Evolutionary conservation across 768 basidiomycete genomes (phyloP), one percentile per base, ranked within the genome.

Genomic region (Kwoniella heveanensis): DNA sequence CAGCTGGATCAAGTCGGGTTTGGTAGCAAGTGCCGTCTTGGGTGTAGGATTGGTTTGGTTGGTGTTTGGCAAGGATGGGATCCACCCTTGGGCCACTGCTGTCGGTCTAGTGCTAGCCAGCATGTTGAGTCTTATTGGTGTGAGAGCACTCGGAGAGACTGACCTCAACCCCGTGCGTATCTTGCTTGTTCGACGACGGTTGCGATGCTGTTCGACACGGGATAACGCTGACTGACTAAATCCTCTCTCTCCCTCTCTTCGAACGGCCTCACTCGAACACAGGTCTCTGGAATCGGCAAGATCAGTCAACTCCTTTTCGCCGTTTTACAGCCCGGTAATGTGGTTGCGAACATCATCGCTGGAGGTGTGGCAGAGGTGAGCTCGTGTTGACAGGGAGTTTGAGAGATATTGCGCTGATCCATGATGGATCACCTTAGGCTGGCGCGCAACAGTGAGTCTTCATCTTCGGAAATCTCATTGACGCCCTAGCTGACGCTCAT

Each of bases 341-440:
- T 96, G 21, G 91, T 96, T n/a, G 95, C 95, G 0, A 98, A 97
- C 74, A 90, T 98, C 73, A 91, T 98, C 49, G 95, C 95, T 1
- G 94, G 94, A 3, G 93, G 92, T 29, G 91, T 96, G n/a, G 89
- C 92, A 1, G 93, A 79, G 39, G 39, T 44, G 69, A 74, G 64
- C 32, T n/a, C n/a, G 9, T 52, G 71, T 37, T n/a, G n/a, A n/a
- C n/a, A n/a, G n/a, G n/a, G n/a, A 32, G 32, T 32, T 6, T 13
- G 15, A 44, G 15, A 44, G 19, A 3, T 44, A 7, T 44, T 8
- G 39, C 39, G 15, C 39, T 44, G 39, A 44, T 19, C 32, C 24
- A 30, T 30, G n/a, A 32, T 24, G 30, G 2, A 8, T 44, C 15
- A 3, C 19, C 4, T 44, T 19, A 44, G 60, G 69, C 76, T 22